Base-by-base conservation (phyloP, 1,284 basidiomycete genomes). In the Cutaneotrichosporon daszewskae region DNA sequence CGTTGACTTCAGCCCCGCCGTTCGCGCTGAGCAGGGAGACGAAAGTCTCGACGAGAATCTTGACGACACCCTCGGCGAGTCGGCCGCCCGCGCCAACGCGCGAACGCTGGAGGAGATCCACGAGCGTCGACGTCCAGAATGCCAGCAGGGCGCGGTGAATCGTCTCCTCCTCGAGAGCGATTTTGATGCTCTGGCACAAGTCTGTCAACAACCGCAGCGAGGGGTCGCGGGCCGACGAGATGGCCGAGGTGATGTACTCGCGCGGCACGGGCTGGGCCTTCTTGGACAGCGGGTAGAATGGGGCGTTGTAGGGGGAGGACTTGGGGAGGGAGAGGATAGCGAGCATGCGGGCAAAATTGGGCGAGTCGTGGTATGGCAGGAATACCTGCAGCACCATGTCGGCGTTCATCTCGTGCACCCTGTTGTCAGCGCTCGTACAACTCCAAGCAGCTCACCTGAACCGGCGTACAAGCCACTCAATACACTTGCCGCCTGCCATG, bases 391-490 rank as follows among this genome's bases (percentile, higher is more conserved):
- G 76, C 17, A 92, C 60, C n/a, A 79, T 76, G 36, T 84, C 76
- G 31, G 91, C 77, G 60, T 96, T 95, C 75, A 96, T 91, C 64
- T 97, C 91, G 66, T 97, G 80, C 28, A 97, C 81, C 61, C 92
- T 94, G 60, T 6, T 6, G 42, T 42, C 26, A 47, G 45, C 18
- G 18, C n/a, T n/a, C n/a, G 16, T 38, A 8, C 18, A 14, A n/a
- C 9, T 23, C 19, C 19, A 10, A 27, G 1, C 3, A 24, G 58
- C 81, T 46, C 56, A 87, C 89, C 89, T 82, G 71, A 96, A 97
- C 45, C 91, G 76, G 54, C 89, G 76, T 4, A 98, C 87, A 19
- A 98, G 79, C 94, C 94, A 99, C 66, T 99, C 94, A 25, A 99
- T 64, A n/a, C 87, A 80, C 68, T 87, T 91, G 29, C 83, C 84